phyloP scores from a whole-genome alignment of 228 moss, liverwort and hornwort species.

The Sphagnum magellanicum region DNA sequence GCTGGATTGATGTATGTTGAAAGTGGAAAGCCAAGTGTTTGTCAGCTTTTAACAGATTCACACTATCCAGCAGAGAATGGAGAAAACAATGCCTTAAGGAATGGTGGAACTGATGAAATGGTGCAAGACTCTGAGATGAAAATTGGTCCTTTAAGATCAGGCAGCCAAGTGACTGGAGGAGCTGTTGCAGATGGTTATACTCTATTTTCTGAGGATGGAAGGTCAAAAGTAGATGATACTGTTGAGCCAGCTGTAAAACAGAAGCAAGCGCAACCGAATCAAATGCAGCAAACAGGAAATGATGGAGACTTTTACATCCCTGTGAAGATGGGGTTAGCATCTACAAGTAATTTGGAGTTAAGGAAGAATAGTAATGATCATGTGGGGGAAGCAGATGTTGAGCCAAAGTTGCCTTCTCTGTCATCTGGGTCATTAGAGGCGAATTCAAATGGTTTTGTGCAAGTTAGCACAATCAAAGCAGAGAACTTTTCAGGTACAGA shows the following conservation, averaged over 20 bases:
- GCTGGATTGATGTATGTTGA: slow-evolving; percentile 5
- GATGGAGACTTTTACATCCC: background rate
- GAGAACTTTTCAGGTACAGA: background rate
- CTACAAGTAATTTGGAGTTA: background rate
- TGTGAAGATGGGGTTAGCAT: background rate
- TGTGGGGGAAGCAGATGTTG: background rate
- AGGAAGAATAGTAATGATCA: background rate
- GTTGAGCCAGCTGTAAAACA: background rate
- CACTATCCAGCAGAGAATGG: slow-evolving; percentile 5
- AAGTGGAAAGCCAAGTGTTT: slow-evolving; percentile 9
- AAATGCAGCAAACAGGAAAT: background rate
- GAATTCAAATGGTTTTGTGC: background rate
- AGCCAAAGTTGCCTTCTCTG: background rate
- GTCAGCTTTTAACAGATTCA: slow-evolving; percentile 11
- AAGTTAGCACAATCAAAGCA: background rate
- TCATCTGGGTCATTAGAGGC: background rate
- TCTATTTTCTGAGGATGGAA: background rate
- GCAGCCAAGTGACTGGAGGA: no score
- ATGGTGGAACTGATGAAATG: slow-evolving; percentile 8
- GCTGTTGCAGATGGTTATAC: no score
- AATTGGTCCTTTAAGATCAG: no score
- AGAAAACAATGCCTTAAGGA: slow-evolving; percentile 14
- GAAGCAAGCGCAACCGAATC: background rate
- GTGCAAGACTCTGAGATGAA: slow-evolving; percentile 6
- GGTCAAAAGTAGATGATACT: background rate